Base-by-base conservation (phyloP, 495 filamentous ascomycete genomes). In the Aspergillus funiculosus region DNA sequence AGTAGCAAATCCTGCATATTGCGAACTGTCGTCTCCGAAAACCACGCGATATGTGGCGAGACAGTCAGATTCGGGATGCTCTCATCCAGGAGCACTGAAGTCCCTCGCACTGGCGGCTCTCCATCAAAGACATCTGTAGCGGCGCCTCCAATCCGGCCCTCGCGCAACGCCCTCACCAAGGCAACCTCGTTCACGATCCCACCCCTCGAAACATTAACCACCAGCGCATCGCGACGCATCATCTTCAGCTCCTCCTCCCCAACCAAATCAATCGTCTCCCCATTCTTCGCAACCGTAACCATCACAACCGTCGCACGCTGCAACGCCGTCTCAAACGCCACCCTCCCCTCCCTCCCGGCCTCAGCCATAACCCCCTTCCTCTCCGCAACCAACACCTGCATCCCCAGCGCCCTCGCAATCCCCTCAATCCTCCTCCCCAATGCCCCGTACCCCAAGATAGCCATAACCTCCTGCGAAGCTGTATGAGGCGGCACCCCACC, bases 151-250 rank as follows among this genome's bases (percentile, higher is more conserved):
- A 81, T 77, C 44, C 54, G 52, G 3, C 62, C 58, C 3, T 67
- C 48, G 36, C 50, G 60, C 15, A 80, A 52, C 6, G 75, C 78
- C 4, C 60, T 48, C 1, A 73, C 57, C 0, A 81, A 50, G 0
- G 70, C 75, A 3, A 38, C 30, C 50, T 83, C 78, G 40, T 80
- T 67, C 5, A 82, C 72, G 43, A 81, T 74, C 0, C 77, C 78
- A 2, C 78, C 78, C 2, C 78, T 62, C 5, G 73, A 68, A 29
- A 79, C 69, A 53, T 83, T 81, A 37, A 81, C 57, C 8, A 83
- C 15, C 11, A 82, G 42, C 3, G 71, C 62, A 26, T 73, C 60
- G 0, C 58, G 48, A 9, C 56, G 61, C 74, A 83, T 79, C 9
- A 58, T 32, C n/a, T 46, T 21, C 9, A 83, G 59, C 56, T 82